Base-by-base conservation (phyloP, 768 basidiomycete genomes). In the Cystobasidium ongulense region DNA sequence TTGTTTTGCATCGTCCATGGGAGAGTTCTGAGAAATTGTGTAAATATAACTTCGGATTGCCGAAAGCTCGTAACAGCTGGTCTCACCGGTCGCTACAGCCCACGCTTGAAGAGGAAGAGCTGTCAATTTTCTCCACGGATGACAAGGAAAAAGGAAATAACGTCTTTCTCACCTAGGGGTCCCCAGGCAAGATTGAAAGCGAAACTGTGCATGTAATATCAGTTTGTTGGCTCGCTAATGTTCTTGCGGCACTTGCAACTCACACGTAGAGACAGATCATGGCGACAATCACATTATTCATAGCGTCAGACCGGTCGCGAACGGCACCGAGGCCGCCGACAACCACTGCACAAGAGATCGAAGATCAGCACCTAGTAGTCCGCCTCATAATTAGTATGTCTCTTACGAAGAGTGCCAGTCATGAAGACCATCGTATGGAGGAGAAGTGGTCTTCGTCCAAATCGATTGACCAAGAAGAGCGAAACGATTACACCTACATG, bases 111-210 rank as follows among this genome's bases (percentile, higher is more conserved):
- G 17, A 27, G 5, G 31, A 21, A 63, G n/a, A 21, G 62, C n/a
- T n/a, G n/a, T n/a, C 62, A 35, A 8, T 21, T 7, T 21, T 8
- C 11, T 10, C 33, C n/a, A n/a, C n/a, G n/a, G 33, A 23, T 27
- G 31, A n/a, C 62, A 63, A 31, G 27, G 31, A 8, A 33, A 8
- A 21, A 35, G 8, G 4, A 27, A 25, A 63, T 4, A 31, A 17
- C 23, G 31, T 17, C 15, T 54, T 27, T n/a, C 79, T 79, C 80
- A 43, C 79, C 80, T 10, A 81, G 63, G 23, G 78, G 78, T 43
- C 80, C 80, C 80, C 80, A 81, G 2, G 79, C 80, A 43, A 80
- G 74, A 76, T 82, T 82, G 78, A 82, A 82, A 1, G 78, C 78
- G 54, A 80, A 81, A 8, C 29, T 35, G 70, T 21, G 38, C 4